Conservation (phyloP, 73 alveolate species). For the Paramecium sexaurelia region DNA sequence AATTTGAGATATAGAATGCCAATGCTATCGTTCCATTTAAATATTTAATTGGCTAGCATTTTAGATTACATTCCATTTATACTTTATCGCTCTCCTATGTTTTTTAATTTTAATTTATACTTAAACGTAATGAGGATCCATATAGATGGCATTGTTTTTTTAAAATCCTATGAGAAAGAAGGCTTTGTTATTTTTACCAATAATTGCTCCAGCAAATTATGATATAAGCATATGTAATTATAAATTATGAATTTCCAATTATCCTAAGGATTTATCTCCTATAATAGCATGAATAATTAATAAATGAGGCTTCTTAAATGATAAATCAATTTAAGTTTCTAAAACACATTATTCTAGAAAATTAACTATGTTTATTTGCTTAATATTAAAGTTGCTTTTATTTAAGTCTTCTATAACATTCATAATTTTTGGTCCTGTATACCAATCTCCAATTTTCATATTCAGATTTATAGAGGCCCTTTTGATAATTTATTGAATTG, state of each 20-base stretch:
- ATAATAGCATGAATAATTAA: slow-evolving; percentile 32
- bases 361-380: neutral
- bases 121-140: slow-evolving; percentile 56
- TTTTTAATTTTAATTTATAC: neutral
- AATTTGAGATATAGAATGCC: neutral
- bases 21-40: neutral
- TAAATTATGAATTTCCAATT: neutral
- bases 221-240: neutral
- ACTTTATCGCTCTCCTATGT: neutral
- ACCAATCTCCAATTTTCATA: slow-evolving; percentile 47
- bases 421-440: slow-evolving; percentile 51
- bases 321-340: neutral
- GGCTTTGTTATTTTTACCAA: slow-evolving; percentile 25
- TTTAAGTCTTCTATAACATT: slow-evolving; percentile 9
- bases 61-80: neutral
- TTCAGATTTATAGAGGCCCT: neutral
- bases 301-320: neutral
- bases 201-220: slow-evolving; percentile 15
- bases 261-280: neutral
- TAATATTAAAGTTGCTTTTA: neutral
- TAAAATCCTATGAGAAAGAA: slow-evolving; percentile 34
- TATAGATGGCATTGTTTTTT: slow-evolving; percentile 8
- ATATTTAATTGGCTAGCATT: neutral
- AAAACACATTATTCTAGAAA: slow-evolving; percentile 9
- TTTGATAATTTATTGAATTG: neutral